Base-by-base conservation (phyloP, 225 moss, liverwort and hornwort genomes). In the Marchantia polymorpha region DNA sequence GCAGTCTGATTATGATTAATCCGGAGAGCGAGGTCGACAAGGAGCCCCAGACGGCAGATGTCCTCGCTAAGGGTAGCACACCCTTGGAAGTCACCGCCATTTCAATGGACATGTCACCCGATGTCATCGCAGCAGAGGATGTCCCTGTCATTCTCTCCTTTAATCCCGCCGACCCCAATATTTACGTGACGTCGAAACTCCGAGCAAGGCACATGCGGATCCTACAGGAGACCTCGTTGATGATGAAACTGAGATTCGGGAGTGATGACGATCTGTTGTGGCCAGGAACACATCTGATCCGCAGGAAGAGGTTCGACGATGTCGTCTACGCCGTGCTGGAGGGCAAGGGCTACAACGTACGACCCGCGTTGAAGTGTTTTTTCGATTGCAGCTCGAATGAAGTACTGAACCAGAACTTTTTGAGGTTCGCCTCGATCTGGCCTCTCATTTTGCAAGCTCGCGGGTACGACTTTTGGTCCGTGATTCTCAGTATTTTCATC, bases 331-430 rank as follows among this genome's bases (percentile, higher is more conserved):
- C 79, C 69, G 74, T 89, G 70, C 69, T 80, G 0, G 26, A 64
- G 0, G 88, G 87, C 13, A 85, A 85, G 39, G 88, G 85, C 0
- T 70, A 88, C 58, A 61, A 11, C 10, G 0, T 0, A n/a, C 7
- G 0, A 12, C 25, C 63, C 0, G 0, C 0, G 9, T 0, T 0
- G 7, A 7, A 5, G 20, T 83, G 88, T 29, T 89, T 87, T 80
- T 80, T 82, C 26, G 87, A 87, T 82, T 85, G 72, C 73, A 83
- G 84, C 48, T 0, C 55, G 8, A 55, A 8, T 27, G 52, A 85
- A 52, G n/a, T 83, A 46, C 47, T 89, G 23, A 89, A 89, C 70
- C 89, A 88, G 76, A 89, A 89, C 51, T 89, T 89, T n/a, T 16
- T n/a, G 61, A 17, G 61, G 19, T 61, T 61, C 3, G 19, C n/a